phyloP scores from a whole-genome alignment of 139 green algal species.

The Closterium sp. region DNA sequence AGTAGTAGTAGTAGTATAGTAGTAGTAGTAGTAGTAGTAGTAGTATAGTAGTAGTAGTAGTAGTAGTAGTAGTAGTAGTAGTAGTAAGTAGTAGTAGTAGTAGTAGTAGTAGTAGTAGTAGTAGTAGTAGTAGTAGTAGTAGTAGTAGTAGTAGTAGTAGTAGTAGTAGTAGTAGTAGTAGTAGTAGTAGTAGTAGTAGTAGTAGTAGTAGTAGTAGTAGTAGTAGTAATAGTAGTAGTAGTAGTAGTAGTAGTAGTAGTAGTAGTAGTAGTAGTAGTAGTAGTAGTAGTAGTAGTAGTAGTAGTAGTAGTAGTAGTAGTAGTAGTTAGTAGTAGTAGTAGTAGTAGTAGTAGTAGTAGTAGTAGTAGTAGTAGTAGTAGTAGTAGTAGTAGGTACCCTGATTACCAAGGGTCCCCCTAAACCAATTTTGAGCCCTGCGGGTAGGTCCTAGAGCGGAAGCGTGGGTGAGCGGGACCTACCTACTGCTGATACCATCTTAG shows the following conservation, averaged over 20 bases:
- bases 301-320: slow-evolving; percentile 6
- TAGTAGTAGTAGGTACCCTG: not conserved
- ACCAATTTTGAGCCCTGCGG: too few relatives aligned
- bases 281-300: slow-evolving; percentile 7
- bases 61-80: too few relatives aligned
- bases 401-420: too few relatives aligned
- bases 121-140: slow-evolving; percentile 6
- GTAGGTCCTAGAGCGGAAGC: too few relatives aligned
- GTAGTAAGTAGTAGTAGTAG: too few relatives aligned
- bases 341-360: slow-evolving; percentile 6
- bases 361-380: slow-evolving; percentile 6
- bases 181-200: slow-evolving; percentile 6
- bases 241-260: slow-evolving; percentile 6
- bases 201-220: slow-evolving; percentile 1
- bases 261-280: slow-evolving; percentile 6
- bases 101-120: not conserved
- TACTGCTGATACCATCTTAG: too few relatives aligned
- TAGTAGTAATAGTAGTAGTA: slow-evolving; percentile 5
- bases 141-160: slow-evolving; percentile 6
- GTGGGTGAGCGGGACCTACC: too few relatives aligned
- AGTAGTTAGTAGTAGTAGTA: slow-evolving; percentile 7
- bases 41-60: too few relatives aligned
- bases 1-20: too few relatives aligned
- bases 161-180: slow-evolving; percentile 7
- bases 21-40: too few relatives aligned